These are phyloP conservation scores for Fusarium newnesense DNA, from an alignment of 2,329 filamentous ascomycete genomes.

Conservation along the genomic window DNA sequence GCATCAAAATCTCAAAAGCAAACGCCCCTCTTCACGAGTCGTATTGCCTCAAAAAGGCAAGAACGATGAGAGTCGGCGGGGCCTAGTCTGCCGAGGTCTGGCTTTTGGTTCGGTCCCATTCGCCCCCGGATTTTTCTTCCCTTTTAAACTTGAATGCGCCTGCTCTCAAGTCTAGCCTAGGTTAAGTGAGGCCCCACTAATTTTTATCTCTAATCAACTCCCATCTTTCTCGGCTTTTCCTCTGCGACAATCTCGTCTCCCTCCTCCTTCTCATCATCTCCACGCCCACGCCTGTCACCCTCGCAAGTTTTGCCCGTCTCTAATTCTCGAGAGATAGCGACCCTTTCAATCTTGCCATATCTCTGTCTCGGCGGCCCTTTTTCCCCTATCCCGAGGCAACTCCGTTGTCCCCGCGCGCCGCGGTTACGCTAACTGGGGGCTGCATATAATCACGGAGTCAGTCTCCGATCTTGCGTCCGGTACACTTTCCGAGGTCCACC, in stretches of 20 bases:
- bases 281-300: conserved; percentile 13
- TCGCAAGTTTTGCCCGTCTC: neutral
- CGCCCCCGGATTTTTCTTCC: conserved; percentile 45
- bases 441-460: conserved; percentile 38
- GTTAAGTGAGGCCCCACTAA: conserved; percentile 18
- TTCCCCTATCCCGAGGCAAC: conserved; percentile 33
- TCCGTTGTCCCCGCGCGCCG: conserved; percentile 35
- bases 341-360: neutral
- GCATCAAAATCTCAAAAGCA: neutral
- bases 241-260: conserved; percentile 7
- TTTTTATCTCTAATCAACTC: conserved; percentile 33
- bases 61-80: conserved; percentile 14
- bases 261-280: conserved; percentile 1
- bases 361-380: conserved; percentile 14
- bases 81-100: conserved; percentile 39
- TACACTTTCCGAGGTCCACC: conserved; percentile 34
- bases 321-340: neutral
- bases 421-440: conserved; percentile 36
- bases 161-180: conserved; percentile 8
- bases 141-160: conserved; percentile 25
- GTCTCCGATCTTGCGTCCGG: conserved; percentile 38
- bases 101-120: conserved; percentile 31
- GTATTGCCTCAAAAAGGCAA: conserved; percentile 22
- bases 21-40: neutral
- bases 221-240: conserved; percentile 31